These are phyloP conservation scores for Saturnispora dispora DNA, from an alignment of 805 yeast genomes.

Conservation along the genomic window DNA sequence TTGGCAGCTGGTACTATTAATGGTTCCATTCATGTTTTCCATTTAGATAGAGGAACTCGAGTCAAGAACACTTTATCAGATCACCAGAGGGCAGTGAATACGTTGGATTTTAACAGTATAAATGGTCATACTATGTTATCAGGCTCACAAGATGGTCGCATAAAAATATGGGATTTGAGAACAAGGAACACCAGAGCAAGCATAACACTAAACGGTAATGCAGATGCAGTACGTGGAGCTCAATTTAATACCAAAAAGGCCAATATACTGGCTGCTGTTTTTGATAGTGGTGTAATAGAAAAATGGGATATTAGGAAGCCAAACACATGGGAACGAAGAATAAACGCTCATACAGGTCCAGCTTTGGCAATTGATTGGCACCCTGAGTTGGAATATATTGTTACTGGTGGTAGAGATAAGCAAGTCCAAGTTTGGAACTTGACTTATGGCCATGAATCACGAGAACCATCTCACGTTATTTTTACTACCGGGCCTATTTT, in stretches of 20 bases:
- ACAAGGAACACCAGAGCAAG: slow-evolving; percentile 37
- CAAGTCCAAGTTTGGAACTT: slow-evolving; percentile 71
- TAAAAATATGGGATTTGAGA: slow-evolving; percentile 68
- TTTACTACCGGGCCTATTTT: slow-evolving; percentile 72
- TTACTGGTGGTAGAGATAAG: slow-evolving; percentile 90
- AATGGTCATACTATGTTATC: slow-evolving; percentile 37
- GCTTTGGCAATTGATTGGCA: slow-evolving; percentile 87
- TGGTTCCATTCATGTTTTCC: slow-evolving; percentile 35
- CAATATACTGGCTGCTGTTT: slow-evolving; percentile 62
- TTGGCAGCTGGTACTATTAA: slow-evolving; percentile 39
- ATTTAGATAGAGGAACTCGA: slow-evolving; percentile 24
- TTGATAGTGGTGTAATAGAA: slow-evolving; percentile 82
- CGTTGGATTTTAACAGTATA: slow-evolving; percentile 33
- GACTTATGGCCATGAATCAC: slow-evolving; percentile 30
- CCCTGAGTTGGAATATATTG: slow-evolving; percentile 68
- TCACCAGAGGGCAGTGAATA: slow-evolving; percentile 39
- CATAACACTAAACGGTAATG: slow-evolving; percentile 46
- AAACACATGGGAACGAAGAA: slow-evolving; percentile 49
- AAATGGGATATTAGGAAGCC: slow-evolving; percentile 80
- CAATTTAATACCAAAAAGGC: slow-evolving; percentile 45
- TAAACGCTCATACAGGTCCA: slow-evolving; percentile 88
- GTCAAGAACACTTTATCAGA: slow-evolving; percentile 28
- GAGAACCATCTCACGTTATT: slow-evolving; percentile 61
- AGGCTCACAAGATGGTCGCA: slow-evolving; percentile 76
- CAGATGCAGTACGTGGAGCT: slow-evolving; percentile 60